Evolutionary conservation across 2,329 filamentous ascomycete species (phyloP).

Genomic region (Fusarium lyarnte): DNA sequence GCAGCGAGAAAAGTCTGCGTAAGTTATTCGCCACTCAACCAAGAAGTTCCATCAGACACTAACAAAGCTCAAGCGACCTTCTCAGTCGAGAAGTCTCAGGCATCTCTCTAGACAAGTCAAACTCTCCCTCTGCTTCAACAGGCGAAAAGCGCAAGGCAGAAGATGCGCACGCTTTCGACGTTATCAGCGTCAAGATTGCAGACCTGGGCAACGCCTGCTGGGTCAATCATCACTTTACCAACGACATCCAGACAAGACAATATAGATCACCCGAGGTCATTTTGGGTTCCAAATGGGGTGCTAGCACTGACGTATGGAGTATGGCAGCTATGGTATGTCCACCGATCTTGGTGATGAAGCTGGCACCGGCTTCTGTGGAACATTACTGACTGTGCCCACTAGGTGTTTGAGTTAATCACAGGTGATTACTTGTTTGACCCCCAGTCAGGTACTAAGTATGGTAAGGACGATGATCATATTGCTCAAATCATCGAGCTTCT

Average conservation of each 20-base stretch:
- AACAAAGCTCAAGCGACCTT: constrained; percentile 70
- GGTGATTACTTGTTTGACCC: constrained; percentile 99
- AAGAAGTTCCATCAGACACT: background rate
- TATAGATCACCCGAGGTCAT: constrained; percentile 98
- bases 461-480: constrained; percentile 99
- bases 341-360: background rate
- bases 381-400: constrained; percentile 17
- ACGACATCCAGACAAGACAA: constrained; percentile 97
- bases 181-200: constrained; percentile 98
- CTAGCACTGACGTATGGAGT: constrained; percentile 99
- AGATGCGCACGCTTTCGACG: constrained; percentile 68
- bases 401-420: constrained; percentile 98
- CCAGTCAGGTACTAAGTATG: constrained; percentile 98
- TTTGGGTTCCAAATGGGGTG: constrained; percentile 95
- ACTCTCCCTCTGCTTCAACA: constrained; percentile 58
- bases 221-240: constrained; percentile 99
- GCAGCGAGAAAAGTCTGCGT: constrained; percentile 93
- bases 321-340: constrained; percentile 95
- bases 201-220: constrained; percentile 98
- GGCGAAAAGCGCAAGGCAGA: constrained; percentile 72
- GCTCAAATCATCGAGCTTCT: constrained; percentile 98
- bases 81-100: constrained; percentile 93
- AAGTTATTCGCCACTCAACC: constrained; percentile 51
- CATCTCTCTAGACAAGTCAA: constrained; percentile 86
- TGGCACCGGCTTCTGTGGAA: background rate